Evolutionary conservation across 257 asterid species (phyloP).

Genomic region (Solanum tacnaense): DNA sequence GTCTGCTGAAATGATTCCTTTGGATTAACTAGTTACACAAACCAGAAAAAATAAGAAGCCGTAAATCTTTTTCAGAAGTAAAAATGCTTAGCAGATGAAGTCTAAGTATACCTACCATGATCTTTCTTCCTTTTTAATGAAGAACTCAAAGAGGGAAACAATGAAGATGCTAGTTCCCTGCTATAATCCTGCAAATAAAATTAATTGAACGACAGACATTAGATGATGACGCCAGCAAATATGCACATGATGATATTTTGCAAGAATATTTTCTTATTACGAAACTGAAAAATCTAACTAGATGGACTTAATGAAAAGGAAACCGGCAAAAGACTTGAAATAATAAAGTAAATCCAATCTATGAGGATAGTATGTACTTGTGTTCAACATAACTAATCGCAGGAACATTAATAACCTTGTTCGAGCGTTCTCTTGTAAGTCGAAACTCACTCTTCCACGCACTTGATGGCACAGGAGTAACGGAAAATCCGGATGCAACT

Average conservation of each 20-base stretch:
- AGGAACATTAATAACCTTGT: slow-evolving; percentile 41
- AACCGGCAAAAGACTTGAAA: not conserved
- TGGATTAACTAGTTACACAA: not conserved
- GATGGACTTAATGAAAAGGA: not conserved
- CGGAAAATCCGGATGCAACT: slow-evolving; percentile 80
- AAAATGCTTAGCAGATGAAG: not conserved
- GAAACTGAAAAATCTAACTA: not conserved
- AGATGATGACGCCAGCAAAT: not conserved
- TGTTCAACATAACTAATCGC: not conserved
- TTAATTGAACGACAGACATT: not conserved
- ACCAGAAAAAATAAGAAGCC: not conserved
- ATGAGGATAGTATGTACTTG: not conserved
- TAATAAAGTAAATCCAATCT: not conserved
- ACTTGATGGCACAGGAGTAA: slow-evolving; percentile 65
- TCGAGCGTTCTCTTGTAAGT: slow-evolving; percentile 40
- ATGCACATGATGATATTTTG: not conserved
- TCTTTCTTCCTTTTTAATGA: slow-evolving; percentile 68
- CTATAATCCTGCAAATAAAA: slow-evolving; percentile 49
- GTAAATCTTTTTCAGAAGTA: not conserved
- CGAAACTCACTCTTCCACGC: slow-evolving; percentile 67
- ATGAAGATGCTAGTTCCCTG: slow-evolving; percentile 53
- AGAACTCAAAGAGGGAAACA: slow-evolving; percentile 53
- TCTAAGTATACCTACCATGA: slow-evolving; percentile 38
- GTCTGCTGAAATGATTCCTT: not conserved
- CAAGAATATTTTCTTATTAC: not conserved